Percentiles rank a stretch among this genome's conserved stretches.
Conservation (phyloP, 2,329 filamentous ascomycete species). For the Scortechinia acanthostroma region DNA sequence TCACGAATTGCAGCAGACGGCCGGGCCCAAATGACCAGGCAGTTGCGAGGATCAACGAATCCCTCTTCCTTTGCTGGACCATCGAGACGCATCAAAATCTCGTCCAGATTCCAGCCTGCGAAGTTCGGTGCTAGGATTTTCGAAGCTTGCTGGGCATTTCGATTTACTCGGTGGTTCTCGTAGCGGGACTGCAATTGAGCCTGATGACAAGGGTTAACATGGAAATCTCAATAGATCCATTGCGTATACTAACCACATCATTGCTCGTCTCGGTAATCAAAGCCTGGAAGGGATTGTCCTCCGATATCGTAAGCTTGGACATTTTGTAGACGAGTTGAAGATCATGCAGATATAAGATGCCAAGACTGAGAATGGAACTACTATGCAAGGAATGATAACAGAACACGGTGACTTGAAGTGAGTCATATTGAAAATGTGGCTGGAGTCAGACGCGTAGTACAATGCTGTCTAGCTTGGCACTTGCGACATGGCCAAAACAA, state of each 20-base stretch:
- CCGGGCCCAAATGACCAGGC: background rate
- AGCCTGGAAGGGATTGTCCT: background rate
- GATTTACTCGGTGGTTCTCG: background rate
- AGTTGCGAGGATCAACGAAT: background rate
- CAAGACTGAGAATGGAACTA: too few relatives aligned
- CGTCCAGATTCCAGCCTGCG: background rate
- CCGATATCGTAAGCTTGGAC: too few relatives aligned
- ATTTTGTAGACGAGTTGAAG: too few relatives aligned
- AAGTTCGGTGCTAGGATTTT: conserved; percentile 3
- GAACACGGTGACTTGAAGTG: too few relatives aligned
- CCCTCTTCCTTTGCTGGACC: background rate
- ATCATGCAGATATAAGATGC: too few relatives aligned
- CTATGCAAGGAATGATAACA: too few relatives aligned
- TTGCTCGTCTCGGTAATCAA: background rate
- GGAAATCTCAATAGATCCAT: too few relatives aligned
- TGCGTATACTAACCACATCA: background rate
- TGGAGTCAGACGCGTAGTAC: too few relatives aligned
- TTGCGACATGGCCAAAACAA: too few relatives aligned
- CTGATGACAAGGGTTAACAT: background rate
- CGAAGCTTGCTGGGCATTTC: background rate
- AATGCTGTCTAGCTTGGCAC: too few relatives aligned
- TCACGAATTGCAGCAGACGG: background rate
- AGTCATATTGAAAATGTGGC: too few relatives aligned
- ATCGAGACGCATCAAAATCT: background rate
- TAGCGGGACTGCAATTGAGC: background rate